Evolutionary conservation across 2,329 filamentous ascomycete genomes (phyloP).

Genomic region (Domatiomyces globalis): DNA sequence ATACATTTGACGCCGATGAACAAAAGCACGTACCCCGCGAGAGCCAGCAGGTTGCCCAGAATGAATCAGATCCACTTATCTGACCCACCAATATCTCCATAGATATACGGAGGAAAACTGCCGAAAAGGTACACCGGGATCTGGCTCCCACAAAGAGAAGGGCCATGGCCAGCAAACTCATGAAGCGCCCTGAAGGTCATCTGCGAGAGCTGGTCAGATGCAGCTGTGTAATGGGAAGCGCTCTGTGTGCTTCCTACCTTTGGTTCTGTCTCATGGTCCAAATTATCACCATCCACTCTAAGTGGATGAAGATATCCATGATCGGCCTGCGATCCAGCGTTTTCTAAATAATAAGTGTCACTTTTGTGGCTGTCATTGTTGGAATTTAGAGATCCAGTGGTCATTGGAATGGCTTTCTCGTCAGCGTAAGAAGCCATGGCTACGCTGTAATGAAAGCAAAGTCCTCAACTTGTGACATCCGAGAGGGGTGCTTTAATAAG

Average conservation of each 20-base stretch:
- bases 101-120: conserved; percentile 41
- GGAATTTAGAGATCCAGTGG: too few relatives aligned
- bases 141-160: conserved; percentile 48
- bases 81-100: conserved; percentile 45
- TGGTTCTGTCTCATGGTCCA: conserved; percentile 10
- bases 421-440: too few relatives aligned
- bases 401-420: too few relatives aligned
- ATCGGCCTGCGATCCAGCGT: neutral
- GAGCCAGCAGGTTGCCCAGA: conserved; percentile 39
- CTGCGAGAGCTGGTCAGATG: conserved; percentile 3
- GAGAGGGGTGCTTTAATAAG: too few relatives aligned
- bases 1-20: neutral
- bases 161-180: conserved; percentile 44
- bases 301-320: neutral
- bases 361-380: neutral
- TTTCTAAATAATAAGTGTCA: neutral
- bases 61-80: conserved; percentile 35
- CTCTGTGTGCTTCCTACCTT: conserved; percentile 1
- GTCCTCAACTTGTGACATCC: too few relatives aligned
- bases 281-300: conserved; percentile 9
- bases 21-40: conserved; percentile 27
- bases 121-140: conserved; percentile 43
- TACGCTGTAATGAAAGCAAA: too few relatives aligned
- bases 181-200: conserved; percentile 19
- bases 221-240: neutral